These are phyloP conservation scores for Olyra latifolia DNA, from an alignment of 176 grass and related monocot genomes.

Conservation along the genomic window DNA sequence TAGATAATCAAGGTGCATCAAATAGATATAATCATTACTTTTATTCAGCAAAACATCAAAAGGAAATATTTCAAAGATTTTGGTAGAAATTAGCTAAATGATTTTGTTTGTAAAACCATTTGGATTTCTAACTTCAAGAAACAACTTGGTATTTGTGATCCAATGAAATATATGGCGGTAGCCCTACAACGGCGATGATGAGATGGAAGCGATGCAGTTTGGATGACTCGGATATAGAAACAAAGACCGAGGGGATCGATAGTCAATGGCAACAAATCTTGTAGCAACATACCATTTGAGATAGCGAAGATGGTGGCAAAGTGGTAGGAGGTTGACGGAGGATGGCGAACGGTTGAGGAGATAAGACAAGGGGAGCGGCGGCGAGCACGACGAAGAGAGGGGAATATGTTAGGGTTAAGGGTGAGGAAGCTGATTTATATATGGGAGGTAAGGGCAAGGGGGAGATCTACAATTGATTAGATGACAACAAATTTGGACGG, in stretches of 20 bases:
- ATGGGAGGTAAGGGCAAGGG: neutral
- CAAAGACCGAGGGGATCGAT: too few species aligned
- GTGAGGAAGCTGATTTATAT: neutral
- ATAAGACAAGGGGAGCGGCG: neutral
- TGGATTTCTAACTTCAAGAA: neutral
- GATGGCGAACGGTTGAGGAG: neutral
- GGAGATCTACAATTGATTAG: neutral
- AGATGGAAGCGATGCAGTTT: too few species aligned
- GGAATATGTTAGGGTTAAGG: neutral
- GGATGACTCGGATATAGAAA: too few species aligned
- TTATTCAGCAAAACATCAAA: neutral
- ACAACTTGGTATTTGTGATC: neutral
- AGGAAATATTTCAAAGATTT: neutral
- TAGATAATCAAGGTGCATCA: neutral
- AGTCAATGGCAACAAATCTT: too few species aligned
- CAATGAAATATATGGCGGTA: neutral
- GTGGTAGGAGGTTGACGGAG: fast-evolving
- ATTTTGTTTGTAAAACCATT: too few species aligned
- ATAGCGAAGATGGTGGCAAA: neutral
- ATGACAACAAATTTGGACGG: neutral
- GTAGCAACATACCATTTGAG: too few species aligned
- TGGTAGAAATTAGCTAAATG: too few species aligned
- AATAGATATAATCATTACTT: neutral
- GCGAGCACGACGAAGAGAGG: neutral
- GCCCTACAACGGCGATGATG: neutral